Evolutionary conservation across 257 asterid species (phyloP).

Genomic region (Galeopsis tetrahit): DNA sequence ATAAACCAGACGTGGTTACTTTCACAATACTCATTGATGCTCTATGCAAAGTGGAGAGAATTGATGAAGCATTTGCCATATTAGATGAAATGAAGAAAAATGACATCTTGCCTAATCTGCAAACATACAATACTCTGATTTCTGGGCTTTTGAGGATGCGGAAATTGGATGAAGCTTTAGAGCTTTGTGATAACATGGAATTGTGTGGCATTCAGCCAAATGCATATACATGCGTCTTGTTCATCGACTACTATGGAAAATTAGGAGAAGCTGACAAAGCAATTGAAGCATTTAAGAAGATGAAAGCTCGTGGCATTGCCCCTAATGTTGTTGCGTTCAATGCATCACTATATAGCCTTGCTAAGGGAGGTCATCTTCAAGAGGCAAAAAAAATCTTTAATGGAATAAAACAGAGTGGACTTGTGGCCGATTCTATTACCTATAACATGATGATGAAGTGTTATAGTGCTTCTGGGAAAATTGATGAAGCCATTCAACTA

Average conservation of each 20-base stretch:
- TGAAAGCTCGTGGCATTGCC: constrained; percentile 82
- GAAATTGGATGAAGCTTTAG: constrained; percentile 70
- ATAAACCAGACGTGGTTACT: constrained; percentile 78
- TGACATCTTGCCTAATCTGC: constrained; percentile 74
- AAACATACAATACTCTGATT: constrained; percentile 87
- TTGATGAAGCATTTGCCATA: constrained; percentile 68
- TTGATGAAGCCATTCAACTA: constrained; percentile 76
- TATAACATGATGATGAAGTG: constrained; percentile 98
- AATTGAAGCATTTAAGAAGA: constrained; percentile 74
- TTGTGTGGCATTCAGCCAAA: constrained; percentile 57
- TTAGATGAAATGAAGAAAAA: constrained; percentile 68
- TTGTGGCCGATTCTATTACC: constrained; percentile 83
- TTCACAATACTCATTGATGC: constrained; percentile 81
- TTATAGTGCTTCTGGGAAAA: constrained; percentile 70
- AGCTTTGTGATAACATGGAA: constrained; percentile 64
- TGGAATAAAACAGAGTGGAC: constrained; percentile 74
- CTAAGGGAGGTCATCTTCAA: constrained; percentile 70
- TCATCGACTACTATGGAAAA: constrained; percentile 89
- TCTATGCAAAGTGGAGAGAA: constrained; percentile 74
- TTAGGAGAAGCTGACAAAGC: constrained; percentile 86
- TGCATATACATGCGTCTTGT: constrained; percentile 75
- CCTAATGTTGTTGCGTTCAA: constrained; percentile 89
- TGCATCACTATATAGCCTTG: constrained; percentile 80
- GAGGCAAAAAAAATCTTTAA: constrained; percentile 80
- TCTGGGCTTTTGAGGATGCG: constrained; percentile 73